Percentiles rank a stretch among this genome's conserved stretches.
Conservation (phyloP, 1,284 basidiomycete genomes). For the Ceratobasidium sp. region DNA sequence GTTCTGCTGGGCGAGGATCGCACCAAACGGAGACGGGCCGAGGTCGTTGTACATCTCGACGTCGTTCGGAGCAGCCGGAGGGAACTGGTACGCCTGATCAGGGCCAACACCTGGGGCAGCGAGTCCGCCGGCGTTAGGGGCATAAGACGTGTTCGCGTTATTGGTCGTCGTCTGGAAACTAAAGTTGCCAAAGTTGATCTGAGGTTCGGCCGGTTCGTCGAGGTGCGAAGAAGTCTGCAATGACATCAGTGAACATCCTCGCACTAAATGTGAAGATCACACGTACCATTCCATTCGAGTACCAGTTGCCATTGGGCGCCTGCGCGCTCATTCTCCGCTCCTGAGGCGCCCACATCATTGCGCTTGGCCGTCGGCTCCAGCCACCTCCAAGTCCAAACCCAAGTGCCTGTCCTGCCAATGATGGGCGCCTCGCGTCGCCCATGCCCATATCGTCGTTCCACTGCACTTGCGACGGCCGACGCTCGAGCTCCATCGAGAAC, state of each 20-base stretch:
- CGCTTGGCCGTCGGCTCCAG: slow-evolving; percentile 23
- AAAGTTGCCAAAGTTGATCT: slow-evolving; percentile 34
- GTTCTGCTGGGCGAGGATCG: slow-evolving; percentile 25
- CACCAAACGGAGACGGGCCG: slow-evolving; percentile 30
- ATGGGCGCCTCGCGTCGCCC: slow-evolving; percentile 29
- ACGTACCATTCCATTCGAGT: slow-evolving; percentile 33
- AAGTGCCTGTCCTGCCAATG: slow-evolving; percentile 3
- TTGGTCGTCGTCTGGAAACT: slow-evolving; percentile 32
- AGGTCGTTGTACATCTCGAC: slow-evolving; percentile 28
- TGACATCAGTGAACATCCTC: not conserved
- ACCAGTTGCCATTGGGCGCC: slow-evolving; percentile 16
- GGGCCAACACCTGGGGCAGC: slow-evolving; percentile 4
- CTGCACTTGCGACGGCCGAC: slow-evolving; percentile 32
- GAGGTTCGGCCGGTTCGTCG: slow-evolving; percentile 10
- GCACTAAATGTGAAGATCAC: not conserved
- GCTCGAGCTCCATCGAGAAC: slow-evolving; percentile 31
- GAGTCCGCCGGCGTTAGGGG: not conserved
- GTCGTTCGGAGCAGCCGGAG: slow-evolving; percentile 3
- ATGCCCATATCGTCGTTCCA: slow-evolving; percentile 38
- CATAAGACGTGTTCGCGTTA: slow-evolving; percentile 3
- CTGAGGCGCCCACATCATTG: slow-evolving; percentile 19
- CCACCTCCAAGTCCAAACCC: not conserved
- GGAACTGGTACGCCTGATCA: slow-evolving; percentile 32
- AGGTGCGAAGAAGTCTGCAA: slow-evolving; percentile 26
- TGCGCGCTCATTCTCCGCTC: slow-evolving; percentile 32